A percentile compares a stretch with the other conserved stretches of the same genome.
Conservation (phyloP, 2,329 filamentous ascomycete genomes). For the Tolypocladium tropicale region DNA sequence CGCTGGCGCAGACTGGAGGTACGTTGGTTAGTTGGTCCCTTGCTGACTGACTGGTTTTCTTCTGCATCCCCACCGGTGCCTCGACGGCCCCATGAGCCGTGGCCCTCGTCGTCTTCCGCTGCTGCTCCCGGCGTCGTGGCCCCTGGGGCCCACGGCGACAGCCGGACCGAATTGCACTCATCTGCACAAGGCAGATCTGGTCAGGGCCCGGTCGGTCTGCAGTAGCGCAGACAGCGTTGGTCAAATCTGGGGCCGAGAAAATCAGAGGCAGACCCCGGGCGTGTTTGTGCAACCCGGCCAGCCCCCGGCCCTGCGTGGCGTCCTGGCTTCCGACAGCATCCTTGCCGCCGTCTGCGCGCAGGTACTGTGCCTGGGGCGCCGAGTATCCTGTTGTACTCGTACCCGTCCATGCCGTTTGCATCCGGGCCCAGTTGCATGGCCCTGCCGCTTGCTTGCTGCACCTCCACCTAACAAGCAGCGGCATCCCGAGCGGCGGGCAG, state of each 20-base stretch:
- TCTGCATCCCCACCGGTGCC: neutral
- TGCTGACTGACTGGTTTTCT: neutral
- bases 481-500: conserved; percentile 6
- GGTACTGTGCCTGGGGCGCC: conserved; percentile 8
- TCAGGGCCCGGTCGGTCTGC: neutral
- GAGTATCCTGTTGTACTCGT: conserved; percentile 13
- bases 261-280: conserved; percentile 5
- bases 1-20: no score
- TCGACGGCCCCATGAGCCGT: neutral
- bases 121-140: neutral
- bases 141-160: neutral
- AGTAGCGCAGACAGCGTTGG: conserved; percentile 1
- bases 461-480: conserved; percentile 8
- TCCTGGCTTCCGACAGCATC: conserved; percentile 14
- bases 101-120: neutral
- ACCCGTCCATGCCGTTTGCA: conserved; percentile 9
- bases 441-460: conserved; percentile 7
- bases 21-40: neutral
- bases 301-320: conserved; percentile 12
- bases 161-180: neutral
- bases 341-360: conserved; percentile 8
- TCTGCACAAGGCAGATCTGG: neutral
- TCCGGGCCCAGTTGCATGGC: conserved; percentile 6
- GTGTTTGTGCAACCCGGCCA: conserved; percentile 10
- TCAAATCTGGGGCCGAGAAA: conserved; percentile 4